Percentiles rank a stretch among this genome's conserved stretches.
Evolutionary conservation across 768 basidiomycete genomes (phyloP).

Genomic region (Podaxis carcinomalis): DNA sequence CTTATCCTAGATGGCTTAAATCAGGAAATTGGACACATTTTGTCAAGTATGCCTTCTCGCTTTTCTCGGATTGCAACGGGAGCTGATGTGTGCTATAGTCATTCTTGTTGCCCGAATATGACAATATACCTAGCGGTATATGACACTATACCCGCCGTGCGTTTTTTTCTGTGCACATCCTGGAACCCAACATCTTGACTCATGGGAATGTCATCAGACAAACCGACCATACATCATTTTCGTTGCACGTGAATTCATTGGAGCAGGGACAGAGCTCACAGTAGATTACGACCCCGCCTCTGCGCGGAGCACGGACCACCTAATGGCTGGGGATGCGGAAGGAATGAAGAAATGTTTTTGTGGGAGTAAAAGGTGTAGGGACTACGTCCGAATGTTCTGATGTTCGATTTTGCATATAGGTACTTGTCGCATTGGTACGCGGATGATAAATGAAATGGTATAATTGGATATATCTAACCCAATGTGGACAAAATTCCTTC

Average conservation of each 20-base stretch:
- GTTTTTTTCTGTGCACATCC: conserved; percentile 13
- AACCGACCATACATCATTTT: conserved; percentile 63
- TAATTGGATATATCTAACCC: background rate
- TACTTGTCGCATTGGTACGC: no score
- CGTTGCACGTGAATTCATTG: conserved; percentile 44
- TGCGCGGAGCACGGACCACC: conserved; percentile 4
- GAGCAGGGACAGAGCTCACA: conserved; percentile 50
- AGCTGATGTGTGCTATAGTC: conserved; percentile 32
- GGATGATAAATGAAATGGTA: background rate
- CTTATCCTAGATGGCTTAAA: conserved; percentile 2
- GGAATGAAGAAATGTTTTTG: conserved; percentile 14
- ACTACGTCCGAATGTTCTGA: conserved; percentile 3
- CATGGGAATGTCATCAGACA: conserved; percentile 28
- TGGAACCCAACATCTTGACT: background rate
- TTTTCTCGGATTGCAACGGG: background rate
- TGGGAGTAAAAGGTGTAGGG: conserved; percentile 7
- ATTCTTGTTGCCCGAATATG: conserved; percentile 64
- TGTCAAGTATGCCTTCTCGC: conserved; percentile 49
- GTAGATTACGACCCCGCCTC: conserved; percentile 60
- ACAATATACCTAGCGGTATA: conserved; percentile 55
- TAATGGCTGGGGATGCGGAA: background rate
- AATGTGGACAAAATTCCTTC: background rate
- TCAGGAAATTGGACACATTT: conserved; percentile 77
- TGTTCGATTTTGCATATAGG: background rate
- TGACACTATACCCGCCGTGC: conserved; percentile 54